Percentiles rank a stretch among this genome's conserved stretches.
phyloP scores from a whole-genome alignment of 2,329 filamentous ascomycete genomes.

The Aureobasidium mangrovei region DNA sequence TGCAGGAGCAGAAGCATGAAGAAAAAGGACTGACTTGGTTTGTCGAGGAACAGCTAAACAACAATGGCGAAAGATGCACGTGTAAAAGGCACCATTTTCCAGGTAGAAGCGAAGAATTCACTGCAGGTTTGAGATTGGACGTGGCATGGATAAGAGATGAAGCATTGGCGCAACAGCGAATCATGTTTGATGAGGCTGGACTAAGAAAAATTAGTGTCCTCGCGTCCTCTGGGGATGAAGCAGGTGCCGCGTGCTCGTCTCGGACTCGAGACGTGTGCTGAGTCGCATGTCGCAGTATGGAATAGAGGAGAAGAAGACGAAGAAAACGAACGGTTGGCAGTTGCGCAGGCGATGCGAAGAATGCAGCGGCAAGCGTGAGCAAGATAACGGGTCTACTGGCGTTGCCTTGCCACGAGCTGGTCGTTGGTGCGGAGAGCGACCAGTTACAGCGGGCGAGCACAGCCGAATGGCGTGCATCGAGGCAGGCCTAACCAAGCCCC shows the following conservation, averaged over 20 bases:
- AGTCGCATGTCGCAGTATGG: neutral
- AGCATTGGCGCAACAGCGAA: constrained; percentile 8
- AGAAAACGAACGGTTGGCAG: neutral
- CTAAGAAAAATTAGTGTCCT: constrained; percentile 9
- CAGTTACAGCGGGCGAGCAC: neutral
- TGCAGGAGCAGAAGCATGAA: neutral
- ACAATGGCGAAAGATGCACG: too few relatives aligned
- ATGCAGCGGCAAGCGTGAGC: neutral
- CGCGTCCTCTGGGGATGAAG: constrained; percentile 1
- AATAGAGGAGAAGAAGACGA: neutral
- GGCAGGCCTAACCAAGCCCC: constrained; percentile 5
- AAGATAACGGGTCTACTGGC: constrained; percentile 7
- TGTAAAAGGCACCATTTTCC: neutral
- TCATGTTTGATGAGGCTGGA: constrained; percentile 12
- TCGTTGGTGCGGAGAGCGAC: constrained; percentile 10
- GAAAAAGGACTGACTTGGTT: neutral
- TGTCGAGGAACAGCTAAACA: too few relatives aligned
- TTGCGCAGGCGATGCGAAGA: constrained; percentile 10
- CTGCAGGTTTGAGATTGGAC: neutral
- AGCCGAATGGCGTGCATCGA: constrained; percentile 7
- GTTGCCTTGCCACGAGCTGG: constrained; percentile 11
- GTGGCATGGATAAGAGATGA: constrained; percentile 11
- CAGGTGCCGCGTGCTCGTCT: neutral
- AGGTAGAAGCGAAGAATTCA: neutral
- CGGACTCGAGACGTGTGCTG: neutral